Conservation (phyloP, 23 red algal genomes). For the Pyropia haitanensis region DNA sequence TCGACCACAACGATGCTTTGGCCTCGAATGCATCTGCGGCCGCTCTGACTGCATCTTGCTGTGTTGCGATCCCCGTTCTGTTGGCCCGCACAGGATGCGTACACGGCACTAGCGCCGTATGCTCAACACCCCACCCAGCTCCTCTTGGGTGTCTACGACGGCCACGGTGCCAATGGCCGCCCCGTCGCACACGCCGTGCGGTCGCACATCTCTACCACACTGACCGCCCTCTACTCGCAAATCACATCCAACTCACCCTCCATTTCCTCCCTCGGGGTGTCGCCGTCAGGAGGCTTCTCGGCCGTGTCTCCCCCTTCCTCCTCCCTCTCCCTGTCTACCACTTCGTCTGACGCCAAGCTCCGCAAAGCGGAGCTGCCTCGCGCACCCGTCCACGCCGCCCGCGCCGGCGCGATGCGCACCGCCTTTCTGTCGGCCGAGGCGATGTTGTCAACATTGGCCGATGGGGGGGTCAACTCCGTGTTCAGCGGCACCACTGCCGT, state of each 20-base stretch:
- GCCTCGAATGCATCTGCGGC: too few relatives aligned
- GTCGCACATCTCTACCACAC: not conserved
- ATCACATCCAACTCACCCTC: too few relatives aligned
- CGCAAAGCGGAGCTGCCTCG: not conserved
- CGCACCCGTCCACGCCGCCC: not conserved
- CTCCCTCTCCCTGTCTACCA: not conserved
- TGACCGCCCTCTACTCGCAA: too few relatives aligned
- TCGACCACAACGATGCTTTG: too few relatives aligned
- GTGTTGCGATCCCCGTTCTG: too few relatives aligned
- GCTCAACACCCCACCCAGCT: not conserved
- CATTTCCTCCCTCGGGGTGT: not conserved
- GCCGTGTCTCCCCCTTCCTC: not conserved
- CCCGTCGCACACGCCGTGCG: not conserved
- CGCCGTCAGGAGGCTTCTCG: not conserved
- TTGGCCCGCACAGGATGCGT: too few relatives aligned
- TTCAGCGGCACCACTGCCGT: conserved; percentile 87
- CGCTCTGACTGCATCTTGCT: too few relatives aligned
- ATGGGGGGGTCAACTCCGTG: conserved; percentile 38
- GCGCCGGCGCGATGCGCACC: too few relatives aligned
- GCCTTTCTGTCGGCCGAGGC: too few relatives aligned
- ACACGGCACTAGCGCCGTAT: conserved; percentile 14
- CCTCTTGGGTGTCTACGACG: conserved; percentile 50
- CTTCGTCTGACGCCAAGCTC: not conserved
- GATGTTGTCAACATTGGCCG: not conserved
- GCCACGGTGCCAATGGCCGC: conserved; percentile 52